phyloP scores from a whole-genome alignment of 2,329 filamentous ascomycete genomes.

The Colletotrichum phormii region DNA sequence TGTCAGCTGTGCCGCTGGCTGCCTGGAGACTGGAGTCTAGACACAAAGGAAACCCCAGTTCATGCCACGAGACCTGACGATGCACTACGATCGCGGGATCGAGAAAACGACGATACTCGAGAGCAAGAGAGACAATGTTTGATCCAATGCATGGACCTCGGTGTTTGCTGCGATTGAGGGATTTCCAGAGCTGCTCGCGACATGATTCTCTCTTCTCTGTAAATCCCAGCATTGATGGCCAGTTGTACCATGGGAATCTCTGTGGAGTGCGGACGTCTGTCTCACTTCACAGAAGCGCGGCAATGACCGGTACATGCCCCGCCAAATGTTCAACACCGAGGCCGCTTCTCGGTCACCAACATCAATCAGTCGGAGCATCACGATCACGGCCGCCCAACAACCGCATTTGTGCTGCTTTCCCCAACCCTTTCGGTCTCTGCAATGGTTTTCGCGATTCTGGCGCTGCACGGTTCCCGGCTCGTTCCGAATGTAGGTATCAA shows the following conservation, averaged over 20 bases:
- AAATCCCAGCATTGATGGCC: neutral
- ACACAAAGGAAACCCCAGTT: neutral
- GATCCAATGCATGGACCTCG: neutral
- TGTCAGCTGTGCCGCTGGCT: conserved; percentile 19
- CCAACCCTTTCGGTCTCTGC: neutral
- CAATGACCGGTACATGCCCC: neutral
- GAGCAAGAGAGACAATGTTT: neutral
- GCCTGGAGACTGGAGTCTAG: neutral
- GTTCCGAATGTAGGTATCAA: neutral
- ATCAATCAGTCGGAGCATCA: neutral
- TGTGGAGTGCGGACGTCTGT: neutral
- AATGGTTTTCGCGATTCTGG: neutral
- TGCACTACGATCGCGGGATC: neutral
- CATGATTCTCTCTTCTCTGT: neutral
- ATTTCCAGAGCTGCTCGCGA: neutral
- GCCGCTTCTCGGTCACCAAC: neutral
- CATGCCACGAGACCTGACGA: neutral
- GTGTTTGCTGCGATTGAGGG: neutral
- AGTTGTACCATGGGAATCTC: neutral
- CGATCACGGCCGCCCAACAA: neutral
- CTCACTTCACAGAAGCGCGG: neutral
- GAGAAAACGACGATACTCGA: too few relatives aligned
- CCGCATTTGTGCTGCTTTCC: neutral
- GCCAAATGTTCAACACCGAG: neutral
- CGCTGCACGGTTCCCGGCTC: neutral